phyloP scores from a whole-genome alignment of 371 early-diverging fungal genomes.

The Rhizopus stolonifer region DNA sequence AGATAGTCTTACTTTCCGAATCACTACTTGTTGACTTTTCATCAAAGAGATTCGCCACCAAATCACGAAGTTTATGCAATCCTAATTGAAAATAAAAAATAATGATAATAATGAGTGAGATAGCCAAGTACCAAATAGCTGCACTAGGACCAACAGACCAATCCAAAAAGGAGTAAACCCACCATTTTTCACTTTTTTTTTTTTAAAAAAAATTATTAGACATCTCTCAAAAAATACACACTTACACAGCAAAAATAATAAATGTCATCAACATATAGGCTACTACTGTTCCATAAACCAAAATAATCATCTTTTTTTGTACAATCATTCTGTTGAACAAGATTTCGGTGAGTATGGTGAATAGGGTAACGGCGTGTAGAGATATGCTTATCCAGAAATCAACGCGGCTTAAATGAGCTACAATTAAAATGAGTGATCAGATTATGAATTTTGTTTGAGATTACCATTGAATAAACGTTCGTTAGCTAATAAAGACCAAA shows the following conservation, averaged over 20 bases:
- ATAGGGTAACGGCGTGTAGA: conserved; percentile 54
- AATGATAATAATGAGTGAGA: conserved; percentile 37
- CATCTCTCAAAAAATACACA: background rate
- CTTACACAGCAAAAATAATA: conserved; percentile 46
- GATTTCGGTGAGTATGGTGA: conserved; percentile 45
- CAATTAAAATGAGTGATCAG: background rate
- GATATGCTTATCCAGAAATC: conserved; percentile 49
- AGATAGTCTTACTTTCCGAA: background rate
- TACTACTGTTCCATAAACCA: conserved; percentile 40
- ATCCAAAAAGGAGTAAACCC: conserved; percentile 53
- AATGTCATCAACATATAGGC: conserved; percentile 56
- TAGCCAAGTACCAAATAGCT: conserved; percentile 34
- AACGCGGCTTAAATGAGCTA: conserved; percentile 17
- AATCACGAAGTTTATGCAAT: conserved; percentile 43
- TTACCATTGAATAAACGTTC: conserved; percentile 17
- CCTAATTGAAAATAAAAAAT: conserved; percentile 43
- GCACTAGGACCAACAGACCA: conserved; percentile 40
- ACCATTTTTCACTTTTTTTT: conserved; percentile 23
- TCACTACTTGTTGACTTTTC: background rate
- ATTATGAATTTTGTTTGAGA: no score
- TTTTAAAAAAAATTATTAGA: no score
- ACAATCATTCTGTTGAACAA: conserved; percentile 47
- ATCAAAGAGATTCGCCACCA: conserved; percentile 23
- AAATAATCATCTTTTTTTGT: conserved; percentile 35
- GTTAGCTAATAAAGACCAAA: conserved; percentile 42